These are phyloP conservation scores for Tausonia pullulans DNA, from an alignment of 1,284 basidiomycete species.

Conservation along the genomic window DNA sequence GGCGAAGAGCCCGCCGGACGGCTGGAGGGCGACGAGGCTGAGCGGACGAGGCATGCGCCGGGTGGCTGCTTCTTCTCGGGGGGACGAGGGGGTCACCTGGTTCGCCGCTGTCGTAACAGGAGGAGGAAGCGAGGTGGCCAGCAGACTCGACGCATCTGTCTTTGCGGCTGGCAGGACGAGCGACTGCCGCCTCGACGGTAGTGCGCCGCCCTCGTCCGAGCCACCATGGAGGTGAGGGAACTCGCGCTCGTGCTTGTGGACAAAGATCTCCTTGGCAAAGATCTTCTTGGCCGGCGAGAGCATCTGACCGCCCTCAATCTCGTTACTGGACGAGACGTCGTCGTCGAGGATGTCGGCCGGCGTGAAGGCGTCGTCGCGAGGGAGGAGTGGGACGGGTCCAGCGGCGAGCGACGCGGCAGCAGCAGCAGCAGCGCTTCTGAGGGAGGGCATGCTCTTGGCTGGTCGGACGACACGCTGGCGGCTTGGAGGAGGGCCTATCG, in stretches of 20 bases:
- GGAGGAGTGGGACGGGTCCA: not conserved
- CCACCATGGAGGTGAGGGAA: constrained; percentile 12
- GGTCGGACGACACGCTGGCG: not conserved
- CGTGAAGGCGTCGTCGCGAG: not conserved
- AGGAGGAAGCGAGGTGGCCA: not conserved
- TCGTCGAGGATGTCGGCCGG: not conserved
- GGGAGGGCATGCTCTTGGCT: constrained; percentile 1
- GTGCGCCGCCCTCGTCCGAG: too few species aligned
- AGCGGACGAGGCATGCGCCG: not conserved
- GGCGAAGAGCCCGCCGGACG: constrained; percentile 1
- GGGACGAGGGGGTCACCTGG: not conserved
- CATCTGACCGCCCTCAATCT: not conserved
- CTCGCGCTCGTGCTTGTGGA: constrained; percentile 5
- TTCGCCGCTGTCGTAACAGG: not conserved
- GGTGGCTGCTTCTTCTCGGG: not conserved
- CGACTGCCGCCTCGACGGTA: not conserved
- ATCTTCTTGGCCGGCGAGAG: not conserved
- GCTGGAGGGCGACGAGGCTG: not conserved
- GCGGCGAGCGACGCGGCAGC: not conserved
- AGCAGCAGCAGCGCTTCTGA: not conserved
- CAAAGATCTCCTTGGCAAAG: constrained; percentile 13
- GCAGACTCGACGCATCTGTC: too few species aligned
- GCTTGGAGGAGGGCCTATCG: too few species aligned
- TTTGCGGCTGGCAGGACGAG: not conserved
- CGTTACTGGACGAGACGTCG: not conserved